phyloP scores from a whole-genome alignment of 768 basidiomycete genomes.

The Saitozyma podzolica region DNA sequence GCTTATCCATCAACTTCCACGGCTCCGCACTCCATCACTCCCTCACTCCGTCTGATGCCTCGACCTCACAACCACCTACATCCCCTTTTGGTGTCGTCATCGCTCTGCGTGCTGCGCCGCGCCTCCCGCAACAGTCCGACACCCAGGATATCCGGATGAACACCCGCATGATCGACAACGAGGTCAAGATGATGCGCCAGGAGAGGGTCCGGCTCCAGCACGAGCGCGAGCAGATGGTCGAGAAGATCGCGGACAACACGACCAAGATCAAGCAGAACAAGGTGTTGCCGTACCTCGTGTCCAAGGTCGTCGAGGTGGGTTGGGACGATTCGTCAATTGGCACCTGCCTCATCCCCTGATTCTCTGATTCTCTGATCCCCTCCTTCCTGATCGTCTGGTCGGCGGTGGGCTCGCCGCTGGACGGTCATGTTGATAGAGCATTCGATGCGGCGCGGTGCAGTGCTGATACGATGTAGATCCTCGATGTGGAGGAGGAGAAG shows the following conservation, averaged over 20 bases:
- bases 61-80: not conserved
- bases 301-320: conserved; percentile 91
- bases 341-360: too few relatives aligned
- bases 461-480: conserved; percentile 60
- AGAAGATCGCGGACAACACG: conserved; percentile 95
- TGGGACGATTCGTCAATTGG: too few relatives aligned
- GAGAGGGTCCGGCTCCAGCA: conserved; percentile 88
- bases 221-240: conserved; percentile 94
- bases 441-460: too few relatives aligned
- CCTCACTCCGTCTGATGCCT: too few relatives aligned
- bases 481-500: conserved; percentile 88
- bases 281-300: conserved; percentile 94
- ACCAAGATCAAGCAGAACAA: conserved; percentile 99
- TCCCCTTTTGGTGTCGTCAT: not conserved
- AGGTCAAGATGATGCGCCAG: conserved; percentile 97
- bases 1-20: too few relatives aligned
- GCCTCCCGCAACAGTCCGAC: conserved; percentile 26
- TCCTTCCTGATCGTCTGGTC: too few relatives aligned
- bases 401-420: too few relatives aligned
- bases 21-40: too few relatives aligned
- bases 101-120: not conserved
- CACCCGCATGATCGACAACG: conserved; percentile 91
- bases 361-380: too few relatives aligned
- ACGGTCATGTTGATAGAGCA: too few relatives aligned
- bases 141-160: conserved; percentile 87